Base-by-base conservation (phyloP, 495 filamentous ascomycete species). In the Aspergillus nidulans region DNA sequence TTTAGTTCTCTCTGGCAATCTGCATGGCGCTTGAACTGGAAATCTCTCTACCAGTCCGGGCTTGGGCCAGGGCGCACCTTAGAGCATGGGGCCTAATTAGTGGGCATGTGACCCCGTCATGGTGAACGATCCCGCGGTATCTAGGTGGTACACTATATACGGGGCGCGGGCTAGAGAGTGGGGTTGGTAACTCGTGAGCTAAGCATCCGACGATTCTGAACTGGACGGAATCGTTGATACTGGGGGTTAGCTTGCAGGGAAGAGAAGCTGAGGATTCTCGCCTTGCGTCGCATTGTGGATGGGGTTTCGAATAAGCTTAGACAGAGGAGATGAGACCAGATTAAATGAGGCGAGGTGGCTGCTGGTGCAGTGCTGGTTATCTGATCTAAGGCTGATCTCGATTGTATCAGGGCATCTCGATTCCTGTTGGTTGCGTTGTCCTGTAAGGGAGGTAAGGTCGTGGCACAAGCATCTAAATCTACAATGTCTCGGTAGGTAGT, bases 21-120 rank as follows among this genome's bases (percentile, higher is more conserved):
- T 55, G 53, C 53, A 55, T 38, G 53, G 48, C 53, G 53, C 53
- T 49, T 9, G 44, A 55, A 49, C 36, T 23, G 53, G 53, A 55
- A 55, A 55, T 49, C 18, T 24, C 12, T 1, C 15, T 16, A 13
- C 30, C 30, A 2, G 30, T 13, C 8, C 30, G 15, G 30, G 6
- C n/a, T n/a, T n/a, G n/a, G n/a, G n/a, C n/a, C n/a, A n/a, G n/a
- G n/a, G n/a, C n/a, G 25, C 46, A 16, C 32, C 46, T 23, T 16
- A 18, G 46, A n/a, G 30, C 30, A 7, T 32, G 46, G 26, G n/a
- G n/a, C n/a, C n/a, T n/a, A n/a, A n/a, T n/a, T n/a, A n/a, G n/a
- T n/a, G n/a, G n/a, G n/a, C n/a, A n/a, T n/a, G n/a, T n/a, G n/a
- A n/a, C n/a, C n/a, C n/a, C n/a, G n/a, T n/a, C n/a, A n/a, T n/a